These are phyloP conservation scores for Balamuthia mandrillaris DNA, from an alignment of 208 protist genomes.

Conservation along the genomic window DNA sequence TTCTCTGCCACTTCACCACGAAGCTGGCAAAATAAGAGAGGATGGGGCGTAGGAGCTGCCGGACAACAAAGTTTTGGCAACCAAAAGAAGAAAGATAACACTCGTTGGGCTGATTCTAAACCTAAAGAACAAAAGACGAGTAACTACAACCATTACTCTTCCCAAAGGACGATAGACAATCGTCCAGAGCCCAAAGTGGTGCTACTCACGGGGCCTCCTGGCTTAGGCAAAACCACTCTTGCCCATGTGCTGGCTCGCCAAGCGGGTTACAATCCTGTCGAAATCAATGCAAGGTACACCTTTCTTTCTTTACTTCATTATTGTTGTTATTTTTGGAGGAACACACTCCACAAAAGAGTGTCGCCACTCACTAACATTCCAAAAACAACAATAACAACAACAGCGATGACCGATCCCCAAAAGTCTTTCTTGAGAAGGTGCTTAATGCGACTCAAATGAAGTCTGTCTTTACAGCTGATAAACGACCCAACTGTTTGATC, in stretches of 20 bases:
- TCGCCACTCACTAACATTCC: background rate
- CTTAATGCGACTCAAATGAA: conserved; percentile 19
- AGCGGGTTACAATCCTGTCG: conserved; percentile 86
- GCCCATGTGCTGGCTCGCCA: conserved; percentile 86
- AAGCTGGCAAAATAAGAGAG: background rate
- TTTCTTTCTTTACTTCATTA: background rate
- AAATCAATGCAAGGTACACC: conserved; percentile 85
- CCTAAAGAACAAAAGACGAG: background rate
- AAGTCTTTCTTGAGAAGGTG: conserved; percentile 15
- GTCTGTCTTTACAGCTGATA: conserved; percentile 9
- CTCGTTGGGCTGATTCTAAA: background rate
- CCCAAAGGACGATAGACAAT: conserved; percentile 18
- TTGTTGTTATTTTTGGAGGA: background rate
- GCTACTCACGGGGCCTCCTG: conserved; percentile 86
- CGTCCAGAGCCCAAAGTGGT: conserved; percentile 42
- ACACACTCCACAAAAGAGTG: background rate
- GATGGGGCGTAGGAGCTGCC: background rate
- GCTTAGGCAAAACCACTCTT: conserved; percentile 92
- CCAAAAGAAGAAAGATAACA: background rate
- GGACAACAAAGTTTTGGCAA: background rate
- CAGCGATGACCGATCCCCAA: conserved; percentile 4
- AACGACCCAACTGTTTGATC: conserved; percentile 22
- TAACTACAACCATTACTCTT: background rate
- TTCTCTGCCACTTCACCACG: too few relatives aligned
- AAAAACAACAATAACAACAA: background rate